Conservation (phyloP, 139 green algal species). For the Dunaliella sp. region DNA sequence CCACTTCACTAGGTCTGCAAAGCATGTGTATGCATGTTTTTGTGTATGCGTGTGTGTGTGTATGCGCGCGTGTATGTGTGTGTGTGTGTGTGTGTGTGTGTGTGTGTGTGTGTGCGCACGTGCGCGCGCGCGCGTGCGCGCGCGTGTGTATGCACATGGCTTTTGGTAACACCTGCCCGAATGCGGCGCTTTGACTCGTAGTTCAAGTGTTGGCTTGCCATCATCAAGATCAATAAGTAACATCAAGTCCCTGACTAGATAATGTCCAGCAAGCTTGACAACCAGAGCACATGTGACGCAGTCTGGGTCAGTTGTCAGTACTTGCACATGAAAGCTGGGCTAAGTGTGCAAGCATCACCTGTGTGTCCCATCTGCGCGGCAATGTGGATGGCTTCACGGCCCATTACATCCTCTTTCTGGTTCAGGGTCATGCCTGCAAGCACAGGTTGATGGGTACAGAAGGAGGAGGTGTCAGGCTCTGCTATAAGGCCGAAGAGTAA, state of each 20-base stretch:
- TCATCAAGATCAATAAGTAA: too few relatives aligned
- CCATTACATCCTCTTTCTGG: neutral
- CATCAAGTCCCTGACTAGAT: too few relatives aligned
- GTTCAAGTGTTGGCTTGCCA: too few relatives aligned
- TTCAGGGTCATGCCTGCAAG: neutral
- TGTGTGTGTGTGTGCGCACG: neutral
- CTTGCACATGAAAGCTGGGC: too few relatives aligned
- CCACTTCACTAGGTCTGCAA: neutral
- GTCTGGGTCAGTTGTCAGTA: too few relatives aligned
- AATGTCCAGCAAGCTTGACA: too few relatives aligned
- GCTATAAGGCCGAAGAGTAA: neutral
- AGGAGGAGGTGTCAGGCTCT: too few relatives aligned
- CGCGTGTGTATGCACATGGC: neutral
- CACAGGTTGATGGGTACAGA: neutral
- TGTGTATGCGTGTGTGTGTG: neutral
- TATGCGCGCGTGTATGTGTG: neutral
- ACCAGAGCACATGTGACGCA: too few relatives aligned
- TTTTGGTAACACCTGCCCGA: neutral
- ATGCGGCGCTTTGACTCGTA: too few relatives aligned
- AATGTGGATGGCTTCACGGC: neutral
- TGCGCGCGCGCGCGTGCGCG: neutral
- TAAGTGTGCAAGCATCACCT: too few relatives aligned
- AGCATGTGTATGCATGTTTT: too few relatives aligned
- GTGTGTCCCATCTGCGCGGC: neutral
- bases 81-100: neutral